These are phyloP conservation scores for Encephalitozoon romaleae DNA, from an alignment of 371 early-diverging fungal genomes.

Conservation along the genomic window DNA sequence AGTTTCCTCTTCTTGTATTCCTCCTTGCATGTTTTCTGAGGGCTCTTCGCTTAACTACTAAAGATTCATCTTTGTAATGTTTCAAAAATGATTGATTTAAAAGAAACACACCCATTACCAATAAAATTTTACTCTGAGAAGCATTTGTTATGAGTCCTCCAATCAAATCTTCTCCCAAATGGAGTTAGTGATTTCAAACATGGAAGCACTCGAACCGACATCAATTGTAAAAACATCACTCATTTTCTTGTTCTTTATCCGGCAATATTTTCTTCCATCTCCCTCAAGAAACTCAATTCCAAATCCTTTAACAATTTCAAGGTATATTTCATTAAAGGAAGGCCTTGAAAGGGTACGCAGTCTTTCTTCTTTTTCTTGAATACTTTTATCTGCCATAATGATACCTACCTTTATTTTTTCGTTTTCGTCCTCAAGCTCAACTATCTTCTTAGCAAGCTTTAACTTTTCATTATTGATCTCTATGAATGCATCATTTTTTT, in stretches of 20 bases:
- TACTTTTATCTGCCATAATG: not conserved
- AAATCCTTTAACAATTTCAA: conserved; percentile 51
- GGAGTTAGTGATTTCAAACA: conserved; percentile 4
- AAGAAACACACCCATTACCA: not conserved
- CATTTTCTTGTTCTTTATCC: conserved; percentile 28
- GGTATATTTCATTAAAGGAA: conserved; percentile 28
- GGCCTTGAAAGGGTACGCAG: conserved; percentile 16
- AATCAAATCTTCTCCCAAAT: conserved; percentile 39
- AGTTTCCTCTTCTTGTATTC: not conserved
- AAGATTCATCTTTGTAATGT: not conserved
- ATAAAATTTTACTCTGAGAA: not conserved
- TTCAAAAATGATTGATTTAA: not conserved
- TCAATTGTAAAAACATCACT: conserved; percentile 35
- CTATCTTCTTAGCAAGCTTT: conserved; percentile 22
- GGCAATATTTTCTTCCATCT: not conserved
- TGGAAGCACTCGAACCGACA: not conserved
- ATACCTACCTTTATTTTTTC: conserved; percentile 24
- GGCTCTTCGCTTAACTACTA: not conserved
- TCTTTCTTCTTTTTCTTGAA: conserved; percentile 3
- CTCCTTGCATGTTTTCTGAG: conserved; percentile 10
- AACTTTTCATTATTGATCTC: conserved; percentile 28
- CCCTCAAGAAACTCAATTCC: conserved; percentile 35
- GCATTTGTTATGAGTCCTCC: not conserved
- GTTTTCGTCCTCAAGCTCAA: conserved; percentile 39
- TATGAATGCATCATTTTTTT: conserved; percentile 23